These are phyloP conservation scores for Aspergillus sp. DNA, from an alignment of 2,329 filamentous ascomycete genomes.

Conservation along the genomic window DNA sequence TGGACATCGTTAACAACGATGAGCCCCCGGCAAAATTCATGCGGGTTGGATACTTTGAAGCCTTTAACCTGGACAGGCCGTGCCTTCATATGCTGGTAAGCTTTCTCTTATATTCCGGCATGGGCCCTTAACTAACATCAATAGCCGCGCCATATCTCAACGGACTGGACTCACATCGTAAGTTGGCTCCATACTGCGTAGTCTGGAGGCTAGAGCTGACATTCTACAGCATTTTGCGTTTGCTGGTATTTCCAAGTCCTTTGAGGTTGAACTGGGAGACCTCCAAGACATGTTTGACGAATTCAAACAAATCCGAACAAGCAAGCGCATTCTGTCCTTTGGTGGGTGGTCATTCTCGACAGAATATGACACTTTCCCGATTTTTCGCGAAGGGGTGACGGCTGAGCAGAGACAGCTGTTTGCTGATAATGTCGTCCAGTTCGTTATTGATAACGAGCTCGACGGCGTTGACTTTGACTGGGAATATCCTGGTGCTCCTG, in stretches of 20 bases:
- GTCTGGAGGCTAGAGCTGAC: not conserved
- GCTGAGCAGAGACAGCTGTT: slow-evolving; percentile 41
- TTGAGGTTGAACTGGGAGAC: slow-evolving; percentile 24
- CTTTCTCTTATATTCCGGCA: no score
- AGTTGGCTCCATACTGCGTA: no score
- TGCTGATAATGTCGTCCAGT: slow-evolving; percentile 30
- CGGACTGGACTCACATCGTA: no score
- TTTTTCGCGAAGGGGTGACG: slow-evolving; percentile 38
- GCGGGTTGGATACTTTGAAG: no score
- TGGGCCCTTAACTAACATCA: no score
- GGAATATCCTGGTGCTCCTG: slow-evolving; percentile 18
- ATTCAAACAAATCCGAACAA: slow-evolving; percentile 34
- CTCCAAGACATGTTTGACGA: slow-evolving; percentile 21
- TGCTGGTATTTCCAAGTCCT: slow-evolving; percentile 32
- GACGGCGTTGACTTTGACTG: slow-evolving; percentile 11
- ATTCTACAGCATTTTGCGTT: slow-evolving; percentile 37
- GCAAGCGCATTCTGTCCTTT: slow-evolving; percentile 41
- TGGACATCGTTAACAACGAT: no score
- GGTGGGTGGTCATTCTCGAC: slow-evolving; percentile 33
- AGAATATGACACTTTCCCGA: slow-evolving; percentile 34
- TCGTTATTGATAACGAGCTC: slow-evolving; percentile 9
- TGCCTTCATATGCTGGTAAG: no score
- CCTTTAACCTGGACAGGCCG: no score
- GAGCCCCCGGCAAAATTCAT: no score
- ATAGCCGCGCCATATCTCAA: no score